Conservation (phyloP, 2,329 filamentous ascomycete genomes). For the Ceratocystis variospora region DNA sequence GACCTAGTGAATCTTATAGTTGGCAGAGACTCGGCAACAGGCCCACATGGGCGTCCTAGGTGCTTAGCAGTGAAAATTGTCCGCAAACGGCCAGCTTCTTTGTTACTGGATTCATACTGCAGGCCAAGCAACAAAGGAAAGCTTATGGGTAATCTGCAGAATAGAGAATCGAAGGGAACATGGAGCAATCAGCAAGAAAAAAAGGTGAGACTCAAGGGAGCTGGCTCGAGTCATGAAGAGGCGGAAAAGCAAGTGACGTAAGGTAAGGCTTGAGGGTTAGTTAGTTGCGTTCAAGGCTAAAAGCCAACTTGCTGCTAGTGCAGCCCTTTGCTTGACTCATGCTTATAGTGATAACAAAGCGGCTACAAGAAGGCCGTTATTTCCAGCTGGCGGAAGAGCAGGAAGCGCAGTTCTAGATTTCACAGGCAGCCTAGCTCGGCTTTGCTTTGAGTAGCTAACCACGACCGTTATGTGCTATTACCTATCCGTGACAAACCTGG, state of each 20-base stretch:
- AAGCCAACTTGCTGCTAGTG: too few species aligned
- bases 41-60: neutral
- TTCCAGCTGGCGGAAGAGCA: too few species aligned
- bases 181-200: neutral
- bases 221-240: neutral
- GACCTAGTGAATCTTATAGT: too few species aligned
- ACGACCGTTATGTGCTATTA: neutral
- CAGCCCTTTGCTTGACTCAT: too few species aligned
- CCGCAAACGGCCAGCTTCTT: neutral
- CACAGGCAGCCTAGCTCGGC: too few species aligned
- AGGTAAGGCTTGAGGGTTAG: neutral
- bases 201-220: neutral
- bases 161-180: neutral
- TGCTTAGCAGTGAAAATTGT: neutral
- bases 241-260: neutral
- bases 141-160: neutral
- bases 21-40: neutral
- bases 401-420: too few species aligned
- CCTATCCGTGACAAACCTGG: neutral
- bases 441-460: too few species aligned
- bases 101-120: neutral
- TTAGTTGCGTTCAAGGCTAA: too few species aligned
- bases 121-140: neutral
- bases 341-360: too few species aligned
- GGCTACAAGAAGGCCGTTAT: too few species aligned